These are phyloP conservation scores for Cladosporium sp. DNA, from an alignment of 2,329 filamentous ascomycete genomes.

Conservation along the genomic window DNA sequence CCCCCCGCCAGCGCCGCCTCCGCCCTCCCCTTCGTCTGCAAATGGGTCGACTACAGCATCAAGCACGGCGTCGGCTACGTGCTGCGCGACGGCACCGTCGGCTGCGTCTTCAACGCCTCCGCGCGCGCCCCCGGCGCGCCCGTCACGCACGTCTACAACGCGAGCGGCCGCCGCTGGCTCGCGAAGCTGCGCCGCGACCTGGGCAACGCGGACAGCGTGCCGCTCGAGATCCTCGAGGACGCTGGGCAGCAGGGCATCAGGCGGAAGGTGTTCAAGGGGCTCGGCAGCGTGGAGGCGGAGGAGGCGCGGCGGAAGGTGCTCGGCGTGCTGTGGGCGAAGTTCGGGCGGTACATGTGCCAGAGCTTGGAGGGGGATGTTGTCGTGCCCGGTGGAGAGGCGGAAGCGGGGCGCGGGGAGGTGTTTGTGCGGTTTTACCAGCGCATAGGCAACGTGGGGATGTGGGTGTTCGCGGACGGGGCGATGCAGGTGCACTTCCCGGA, in stretches of 20 bases:
- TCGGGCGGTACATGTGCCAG: constrained; percentile 62
- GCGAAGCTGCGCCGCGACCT: constrained; percentile 47
- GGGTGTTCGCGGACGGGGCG: constrained; percentile 74
- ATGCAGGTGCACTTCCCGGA: constrained; percentile 82
- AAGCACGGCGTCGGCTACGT: constrained; percentile 82
- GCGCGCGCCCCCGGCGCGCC: constrained; percentile 44
- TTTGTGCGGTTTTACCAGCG: constrained; percentile 77
- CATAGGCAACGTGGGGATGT: constrained; percentile 73
- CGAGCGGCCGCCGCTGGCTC: constrained; percentile 63
- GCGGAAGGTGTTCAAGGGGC: constrained; percentile 50
- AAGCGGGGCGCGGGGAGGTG: constrained; percentile 25
- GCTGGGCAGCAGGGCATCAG: constrained; percentile 57
- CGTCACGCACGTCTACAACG: constrained; percentile 65
- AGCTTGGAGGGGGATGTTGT: constrained; percentile 33
- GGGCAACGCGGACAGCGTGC: constrained; percentile 46
- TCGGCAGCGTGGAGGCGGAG: constrained; percentile 28
- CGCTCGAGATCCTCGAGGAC: constrained; percentile 68
- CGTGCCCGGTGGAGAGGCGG: constrained; percentile 30
- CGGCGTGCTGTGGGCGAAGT: constrained; percentile 59
- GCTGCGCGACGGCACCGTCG: constrained; percentile 72
- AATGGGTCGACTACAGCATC: constrained; percentile 86
- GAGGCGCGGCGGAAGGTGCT: constrained; percentile 47
- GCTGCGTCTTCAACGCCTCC: constrained; percentile 53
- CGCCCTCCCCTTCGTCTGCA: constrained; percentile 54
- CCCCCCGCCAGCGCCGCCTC: constrained; percentile 43